phyloP scores from a whole-genome alignment of 257 asterid species.

The Przewalskia tangutica region DNA sequence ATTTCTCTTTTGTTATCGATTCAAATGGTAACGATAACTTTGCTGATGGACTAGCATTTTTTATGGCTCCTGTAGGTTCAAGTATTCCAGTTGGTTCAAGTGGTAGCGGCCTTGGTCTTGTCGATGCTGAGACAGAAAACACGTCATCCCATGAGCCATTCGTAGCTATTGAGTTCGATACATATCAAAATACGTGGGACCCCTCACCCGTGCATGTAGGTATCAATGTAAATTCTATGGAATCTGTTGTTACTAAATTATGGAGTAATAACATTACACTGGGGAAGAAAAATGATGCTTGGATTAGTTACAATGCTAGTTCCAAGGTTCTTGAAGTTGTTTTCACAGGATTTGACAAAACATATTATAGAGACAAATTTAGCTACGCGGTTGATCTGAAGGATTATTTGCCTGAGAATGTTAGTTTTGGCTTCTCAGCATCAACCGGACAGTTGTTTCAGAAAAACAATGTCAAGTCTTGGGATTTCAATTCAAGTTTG shows the following conservation, averaged over 20 bases:
- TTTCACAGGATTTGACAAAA: conserved; percentile 7
- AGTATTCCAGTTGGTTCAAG: neutral
- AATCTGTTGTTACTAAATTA: neutral
- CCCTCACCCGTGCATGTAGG: conserved; percentile 23
- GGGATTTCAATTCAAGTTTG: conserved; percentile 33
- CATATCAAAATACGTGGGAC: conserved; percentile 13
- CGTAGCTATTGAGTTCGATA: conserved; percentile 43
- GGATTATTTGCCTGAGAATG: conserved; percentile 25
- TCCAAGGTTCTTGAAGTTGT: conserved; percentile 8
- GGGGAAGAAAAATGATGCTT: conserved; percentile 14
- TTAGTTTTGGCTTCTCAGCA: conserved; percentile 34
- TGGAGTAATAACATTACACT: conserved; percentile 13
- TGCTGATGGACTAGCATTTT: conserved; percentile 24
- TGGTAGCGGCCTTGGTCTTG: conserved; percentile 26
- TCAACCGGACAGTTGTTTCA: conserved; percentile 23
- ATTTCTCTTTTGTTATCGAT: conserved; percentile 20
- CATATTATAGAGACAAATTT: neutral
- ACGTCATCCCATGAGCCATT: conserved; percentile 13
- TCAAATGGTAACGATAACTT: neutral
- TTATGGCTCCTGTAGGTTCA: conserved; percentile 18
- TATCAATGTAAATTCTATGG: conserved; percentile 23
- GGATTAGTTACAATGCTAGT: conserved; percentile 18
- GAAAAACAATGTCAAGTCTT: conserved; percentile 22
- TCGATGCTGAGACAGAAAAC: neutral
- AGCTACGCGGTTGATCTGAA: conserved; percentile 14